Evolutionary conservation across 164 flowering plant species (phyloP).

Genomic region (Litsea cubeba): DNA sequence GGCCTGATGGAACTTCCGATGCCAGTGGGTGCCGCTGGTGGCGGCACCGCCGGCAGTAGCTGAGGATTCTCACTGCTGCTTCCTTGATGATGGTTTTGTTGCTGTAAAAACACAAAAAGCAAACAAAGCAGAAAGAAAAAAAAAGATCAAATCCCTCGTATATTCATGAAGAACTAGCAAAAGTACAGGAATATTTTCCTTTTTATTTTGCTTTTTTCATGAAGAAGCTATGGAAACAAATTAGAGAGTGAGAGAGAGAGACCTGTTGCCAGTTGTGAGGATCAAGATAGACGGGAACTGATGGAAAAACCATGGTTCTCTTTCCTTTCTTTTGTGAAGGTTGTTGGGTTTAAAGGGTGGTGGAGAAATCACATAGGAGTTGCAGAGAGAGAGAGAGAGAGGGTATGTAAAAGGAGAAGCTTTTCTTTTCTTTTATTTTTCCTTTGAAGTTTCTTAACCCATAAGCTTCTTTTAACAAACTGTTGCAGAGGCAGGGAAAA

Average conservation of each 20-base stretch:
- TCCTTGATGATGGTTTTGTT: constrained; percentile 34
- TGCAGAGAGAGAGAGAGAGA: constrained; percentile 20
- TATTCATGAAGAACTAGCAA: constrained; percentile 38
- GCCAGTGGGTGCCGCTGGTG: constrained; percentile 10
- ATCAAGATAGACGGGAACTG: constrained; percentile 69
- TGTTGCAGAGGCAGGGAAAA: constrained; percentile 21
- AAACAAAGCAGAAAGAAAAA: constrained; percentile 5
- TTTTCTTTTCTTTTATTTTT: constrained; percentile 21
- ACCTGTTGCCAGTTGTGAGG: constrained; percentile 80
- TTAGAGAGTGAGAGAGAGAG: not conserved
- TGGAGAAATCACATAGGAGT: constrained; percentile 54
- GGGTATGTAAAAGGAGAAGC: constrained; percentile 14
- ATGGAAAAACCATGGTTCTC: constrained; percentile 62
- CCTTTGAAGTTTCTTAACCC: constrained; percentile 34
- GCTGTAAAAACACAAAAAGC: constrained; percentile 26
- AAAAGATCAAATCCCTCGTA: constrained; percentile 27
- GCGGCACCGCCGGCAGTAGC: constrained; percentile 28
- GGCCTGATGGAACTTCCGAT: constrained; percentile 43
- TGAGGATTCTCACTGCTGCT: constrained; percentile 23
- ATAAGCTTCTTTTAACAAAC: constrained; percentile 27
- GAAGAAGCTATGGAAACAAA: constrained; percentile 26
- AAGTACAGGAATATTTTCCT: constrained; percentile 30
- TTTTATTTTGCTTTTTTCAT: constrained; percentile 19
- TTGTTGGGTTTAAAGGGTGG: constrained; percentile 29
- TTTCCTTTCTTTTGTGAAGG: constrained; percentile 49